Conservation (phyloP, 805 yeast genomes). For the Lachancea lanzarotensis region DNA sequence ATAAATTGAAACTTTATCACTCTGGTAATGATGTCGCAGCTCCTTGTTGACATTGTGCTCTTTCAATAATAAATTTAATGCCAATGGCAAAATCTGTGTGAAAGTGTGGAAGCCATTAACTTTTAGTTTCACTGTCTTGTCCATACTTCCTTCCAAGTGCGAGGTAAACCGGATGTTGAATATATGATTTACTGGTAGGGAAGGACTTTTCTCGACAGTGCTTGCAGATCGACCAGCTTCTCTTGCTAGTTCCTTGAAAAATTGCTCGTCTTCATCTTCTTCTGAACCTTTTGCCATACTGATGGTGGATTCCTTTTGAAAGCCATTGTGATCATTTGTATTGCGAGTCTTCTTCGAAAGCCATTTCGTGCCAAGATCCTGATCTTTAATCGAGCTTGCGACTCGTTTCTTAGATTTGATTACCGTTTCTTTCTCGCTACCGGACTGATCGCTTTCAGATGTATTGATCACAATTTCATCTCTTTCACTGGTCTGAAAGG, state of each 20-base stretch:
- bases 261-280: conserved; percentile 23
- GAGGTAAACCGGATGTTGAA: conserved; percentile 26
- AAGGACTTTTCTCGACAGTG: conserved; percentile 3
- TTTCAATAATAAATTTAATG: conserved; percentile 20
- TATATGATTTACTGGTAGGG: not conserved
- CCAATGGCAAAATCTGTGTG: conserved; percentile 23
- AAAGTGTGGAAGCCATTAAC: conserved; percentile 26
- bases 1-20: conserved; percentile 23
- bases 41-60: conserved; percentile 17
- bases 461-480: not conserved
- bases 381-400: not conserved
- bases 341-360: not conserved
- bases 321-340: not conserved
- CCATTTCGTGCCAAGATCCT: not conserved
- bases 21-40: conserved; percentile 14
- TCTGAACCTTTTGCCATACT: not conserved
- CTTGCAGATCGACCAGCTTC: conserved; percentile 11
- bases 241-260: conserved; percentile 19
- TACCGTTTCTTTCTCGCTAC: not conserved
- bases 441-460: not conserved
- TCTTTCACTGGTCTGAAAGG: not conserved
- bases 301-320: not conserved
- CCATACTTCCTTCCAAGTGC: conserved; percentile 23
- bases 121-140: conserved; percentile 24
- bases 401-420: not conserved